Conservation (phyloP, 108 stramenopile species). For the Cyclotella atomus region DNA sequence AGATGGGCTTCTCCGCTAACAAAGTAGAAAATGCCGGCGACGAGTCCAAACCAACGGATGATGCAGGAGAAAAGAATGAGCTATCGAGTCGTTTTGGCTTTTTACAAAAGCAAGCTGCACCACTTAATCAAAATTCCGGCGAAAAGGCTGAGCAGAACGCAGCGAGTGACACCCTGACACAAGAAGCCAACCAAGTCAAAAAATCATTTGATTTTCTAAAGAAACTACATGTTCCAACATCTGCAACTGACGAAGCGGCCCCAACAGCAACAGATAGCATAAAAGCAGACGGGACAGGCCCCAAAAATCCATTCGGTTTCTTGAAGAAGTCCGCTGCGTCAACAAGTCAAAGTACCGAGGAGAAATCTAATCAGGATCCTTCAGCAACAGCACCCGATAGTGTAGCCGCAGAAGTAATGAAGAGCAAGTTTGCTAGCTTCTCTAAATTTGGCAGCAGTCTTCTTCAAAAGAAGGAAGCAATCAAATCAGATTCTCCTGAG, state of each 20-base stretch:
- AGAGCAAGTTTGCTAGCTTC: slow-evolving; percentile 27
- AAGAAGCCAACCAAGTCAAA: too few relatives aligned
- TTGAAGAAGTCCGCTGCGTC: background rate
- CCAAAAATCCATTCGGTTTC: background rate
- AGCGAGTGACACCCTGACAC: too few relatives aligned
- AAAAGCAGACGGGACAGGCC: background rate
- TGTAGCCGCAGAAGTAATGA: background rate
- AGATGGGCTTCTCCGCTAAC: background rate
- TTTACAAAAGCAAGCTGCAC: background rate
- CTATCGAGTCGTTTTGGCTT: background rate
- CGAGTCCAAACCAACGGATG: background rate
- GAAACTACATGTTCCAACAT: too few relatives aligned
- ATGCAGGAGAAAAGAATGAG: background rate
- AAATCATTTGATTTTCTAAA: too few relatives aligned
- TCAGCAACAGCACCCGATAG: slow-evolving; percentile 5
- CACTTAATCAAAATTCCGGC: background rate
- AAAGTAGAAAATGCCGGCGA: background rate
- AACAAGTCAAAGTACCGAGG: background rate
- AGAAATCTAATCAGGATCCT: slow-evolving; percentile 1
- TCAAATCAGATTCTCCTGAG: background rate
- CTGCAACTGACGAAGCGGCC: too few relatives aligned
- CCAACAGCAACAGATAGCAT: background rate
- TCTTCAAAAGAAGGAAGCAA: background rate
- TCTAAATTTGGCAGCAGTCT: slow-evolving; percentile 23
- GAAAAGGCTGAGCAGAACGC: slow-evolving; percentile 1